A percentile compares a stretch with the other conserved stretches of the same genome.
Evolutionary conservation across 805 yeast species (phyloP).

Genomic region (Sugiyamaella lignohabitans): DNA sequence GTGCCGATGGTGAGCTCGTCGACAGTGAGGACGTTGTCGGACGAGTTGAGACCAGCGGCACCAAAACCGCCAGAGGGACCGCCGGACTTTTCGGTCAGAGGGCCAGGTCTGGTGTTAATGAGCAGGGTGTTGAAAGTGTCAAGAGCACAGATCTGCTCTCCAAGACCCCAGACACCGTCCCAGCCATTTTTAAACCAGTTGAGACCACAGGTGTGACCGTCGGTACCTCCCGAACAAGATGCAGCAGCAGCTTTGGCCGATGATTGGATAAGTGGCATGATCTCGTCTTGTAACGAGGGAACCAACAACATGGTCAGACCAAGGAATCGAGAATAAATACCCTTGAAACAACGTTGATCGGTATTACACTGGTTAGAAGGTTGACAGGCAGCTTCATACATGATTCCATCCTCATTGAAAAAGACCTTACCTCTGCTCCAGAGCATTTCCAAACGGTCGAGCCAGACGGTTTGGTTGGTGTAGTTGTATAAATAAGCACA

Average conservation of each 20-base stretch:
- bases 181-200: constrained; percentile 63
- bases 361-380: constrained; percentile 56
- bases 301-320: constrained; percentile 68
- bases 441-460: constrained; percentile 48
- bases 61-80: constrained; percentile 65
- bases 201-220: constrained; percentile 82
- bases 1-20: constrained; percentile 16
- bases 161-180: constrained; percentile 76
- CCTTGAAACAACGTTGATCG: constrained; percentile 91
- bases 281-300: constrained; percentile 41
- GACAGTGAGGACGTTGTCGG: constrained; percentile 20
- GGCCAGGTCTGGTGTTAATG: constrained; percentile 37
- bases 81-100: constrained; percentile 55
- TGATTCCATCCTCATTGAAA: constrained; percentile 35
- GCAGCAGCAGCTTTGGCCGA: constrained; percentile 70
- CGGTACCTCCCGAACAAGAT: constrained; percentile 81
- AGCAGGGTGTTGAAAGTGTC: constrained; percentile 41
- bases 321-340: constrained; percentile 67
- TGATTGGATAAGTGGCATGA: constrained; percentile 39
- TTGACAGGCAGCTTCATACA: constrained; percentile 86
- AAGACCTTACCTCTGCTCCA: constrained; percentile 38
- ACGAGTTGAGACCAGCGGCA: constrained; percentile 57
- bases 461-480: constrained; percentile 65
- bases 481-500: constrained; percentile 72
- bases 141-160: constrained; percentile 85